Percentiles rank a stretch among this genome's conserved stretches.
Conservation (phyloP, 2,329 filamentous ascomycete species). For the Apiospora aurea region DNA sequence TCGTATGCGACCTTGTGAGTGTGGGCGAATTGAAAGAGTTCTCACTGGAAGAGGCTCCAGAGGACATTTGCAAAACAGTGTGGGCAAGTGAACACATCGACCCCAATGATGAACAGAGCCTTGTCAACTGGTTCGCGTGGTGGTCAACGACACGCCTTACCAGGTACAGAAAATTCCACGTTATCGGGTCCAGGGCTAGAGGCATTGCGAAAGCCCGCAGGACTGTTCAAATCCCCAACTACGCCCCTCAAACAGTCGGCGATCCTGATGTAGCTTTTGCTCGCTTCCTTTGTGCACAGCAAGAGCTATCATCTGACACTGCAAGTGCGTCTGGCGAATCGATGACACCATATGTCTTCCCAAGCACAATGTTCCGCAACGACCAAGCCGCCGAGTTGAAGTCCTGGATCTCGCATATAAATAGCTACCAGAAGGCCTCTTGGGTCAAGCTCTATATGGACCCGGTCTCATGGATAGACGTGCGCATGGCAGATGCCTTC, state of each 20-base stretch:
- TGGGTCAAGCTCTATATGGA: conserved; percentile 44
- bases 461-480: conserved; percentile 51
- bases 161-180: conserved; percentile 59
- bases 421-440: conserved; percentile 7
- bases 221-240: conserved; percentile 46
- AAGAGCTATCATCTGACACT: background rate
- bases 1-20: conserved; percentile 36
- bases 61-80: conserved; percentile 47
- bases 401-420: conserved; percentile 30
- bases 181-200: conserved; percentile 56
- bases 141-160: conserved; percentile 61
- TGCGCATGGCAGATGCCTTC: conserved; percentile 48
- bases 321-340: conserved; percentile 23
- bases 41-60: conserved; percentile 43
- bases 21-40: conserved; percentile 28
- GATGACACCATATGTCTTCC: conserved; percentile 29
- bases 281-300: background rate
- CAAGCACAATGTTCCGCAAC: conserved; percentile 29
- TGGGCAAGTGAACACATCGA: conserved; percentile 58
- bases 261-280: conserved; percentile 44
- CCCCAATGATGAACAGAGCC: conserved; percentile 65
- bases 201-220: conserved; percentile 39
- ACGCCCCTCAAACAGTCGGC: conserved; percentile 42
- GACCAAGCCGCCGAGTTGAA: conserved; percentile 33
- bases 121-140: conserved; percentile 69